These are phyloP conservation scores for Penicillium roqueforti DNA, from an alignment of 495 filamentous ascomycete species.

Conservation along the genomic window DNA sequence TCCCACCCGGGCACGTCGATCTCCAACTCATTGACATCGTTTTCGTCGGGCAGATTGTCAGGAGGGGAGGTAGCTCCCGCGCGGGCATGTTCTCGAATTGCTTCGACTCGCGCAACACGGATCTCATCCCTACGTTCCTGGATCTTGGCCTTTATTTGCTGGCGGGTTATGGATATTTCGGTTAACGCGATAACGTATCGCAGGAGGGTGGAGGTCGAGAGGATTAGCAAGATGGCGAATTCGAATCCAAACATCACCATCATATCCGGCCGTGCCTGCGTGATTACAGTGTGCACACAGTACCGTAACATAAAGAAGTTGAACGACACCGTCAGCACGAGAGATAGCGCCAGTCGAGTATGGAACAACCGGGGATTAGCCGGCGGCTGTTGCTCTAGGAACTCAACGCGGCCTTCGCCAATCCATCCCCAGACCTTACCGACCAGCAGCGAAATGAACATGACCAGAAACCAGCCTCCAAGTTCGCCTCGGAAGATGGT, in stretches of 20 bases:
- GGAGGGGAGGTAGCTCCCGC: conserved; percentile 29
- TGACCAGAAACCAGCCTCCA: conserved; percentile 87
- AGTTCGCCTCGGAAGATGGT: conserved; percentile 97
- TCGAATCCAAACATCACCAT: conserved; percentile 99
- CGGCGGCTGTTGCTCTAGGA: conserved; percentile 91
- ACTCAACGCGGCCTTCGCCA: conserved; percentile 87
- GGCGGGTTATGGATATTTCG: conserved; percentile 68
- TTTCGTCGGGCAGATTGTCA: conserved; percentile 54
- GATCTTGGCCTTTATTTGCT: conserved; percentile 61
- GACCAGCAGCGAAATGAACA: conserved; percentile 89
- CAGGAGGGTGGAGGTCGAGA: conserved; percentile 70
- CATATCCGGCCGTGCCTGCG: conserved; percentile 87
- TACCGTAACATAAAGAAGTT: conserved; percentile 75
- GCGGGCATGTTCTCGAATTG: conserved; percentile 39
- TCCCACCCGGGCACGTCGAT: conserved; percentile 96
- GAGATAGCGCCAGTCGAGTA: conserved; percentile 69
- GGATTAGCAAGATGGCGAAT: conserved; percentile 79
- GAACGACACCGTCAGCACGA: conserved; percentile 72
- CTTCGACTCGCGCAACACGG: conserved; percentile 55
- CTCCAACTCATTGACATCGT: conserved; percentile 86
- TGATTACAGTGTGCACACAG: conserved; percentile 73
- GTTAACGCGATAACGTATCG: conserved; percentile 77
- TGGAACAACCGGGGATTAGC: conserved; percentile 89
- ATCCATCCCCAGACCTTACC: conserved; percentile 99
- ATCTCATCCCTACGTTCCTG: conserved; percentile 65